These are phyloP conservation scores for Tolypocladium cylindrosporum DNA, from an alignment of 2,329 filamentous ascomycete species.

Conservation along the genomic window DNA sequence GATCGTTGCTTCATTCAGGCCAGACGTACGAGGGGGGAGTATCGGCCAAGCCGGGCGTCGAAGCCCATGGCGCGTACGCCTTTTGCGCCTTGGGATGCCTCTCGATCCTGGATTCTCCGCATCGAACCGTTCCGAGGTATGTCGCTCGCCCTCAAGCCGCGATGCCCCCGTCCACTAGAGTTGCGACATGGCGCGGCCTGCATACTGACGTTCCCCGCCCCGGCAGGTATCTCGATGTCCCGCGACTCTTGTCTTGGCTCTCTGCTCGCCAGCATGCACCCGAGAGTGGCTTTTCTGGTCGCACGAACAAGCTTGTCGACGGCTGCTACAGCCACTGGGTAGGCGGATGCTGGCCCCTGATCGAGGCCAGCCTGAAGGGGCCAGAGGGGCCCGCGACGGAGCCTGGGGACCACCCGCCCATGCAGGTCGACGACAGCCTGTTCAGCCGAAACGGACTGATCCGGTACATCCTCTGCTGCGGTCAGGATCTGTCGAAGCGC, in stretches of 20 bases:
- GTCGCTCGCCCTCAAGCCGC: conserved; percentile 16
- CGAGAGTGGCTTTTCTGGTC: conserved; percentile 85
- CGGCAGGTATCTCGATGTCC: conserved; percentile 63
- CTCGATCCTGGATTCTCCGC: conserved; percentile 72
- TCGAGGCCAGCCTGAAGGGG: conserved; percentile 67
- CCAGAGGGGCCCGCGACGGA: conserved; percentile 23
- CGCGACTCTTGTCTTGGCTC: conserved; percentile 74
- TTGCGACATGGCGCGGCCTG: conserved; percentile 14
- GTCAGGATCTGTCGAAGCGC: conserved; percentile 59
- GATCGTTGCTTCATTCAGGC: conserved; percentile 35
- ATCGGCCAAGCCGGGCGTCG: conserved; percentile 70
- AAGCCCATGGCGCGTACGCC: conserved; percentile 94
- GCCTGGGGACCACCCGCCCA: conserved; percentile 16
- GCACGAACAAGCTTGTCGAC: conserved; percentile 96
- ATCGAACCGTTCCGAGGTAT: conserved; percentile 63
- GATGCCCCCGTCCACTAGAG: conserved; percentile 19
- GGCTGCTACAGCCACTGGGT: conserved; percentile 99
- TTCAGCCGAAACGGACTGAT: conserved; percentile 80
- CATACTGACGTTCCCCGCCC: conserved; percentile 21
- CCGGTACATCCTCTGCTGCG: conserved; percentile 83
- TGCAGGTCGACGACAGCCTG: conserved; percentile 33
- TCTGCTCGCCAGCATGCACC: conserved; percentile 82
- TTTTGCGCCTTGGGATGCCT: conserved; percentile 90
- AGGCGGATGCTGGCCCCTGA: conserved; percentile 84
- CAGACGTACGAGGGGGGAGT: conserved; percentile 96